These are phyloP conservation scores for Xylaria nigripes DNA, from an alignment of 495 filamentous ascomycete species.

Conservation along the genomic window DNA sequence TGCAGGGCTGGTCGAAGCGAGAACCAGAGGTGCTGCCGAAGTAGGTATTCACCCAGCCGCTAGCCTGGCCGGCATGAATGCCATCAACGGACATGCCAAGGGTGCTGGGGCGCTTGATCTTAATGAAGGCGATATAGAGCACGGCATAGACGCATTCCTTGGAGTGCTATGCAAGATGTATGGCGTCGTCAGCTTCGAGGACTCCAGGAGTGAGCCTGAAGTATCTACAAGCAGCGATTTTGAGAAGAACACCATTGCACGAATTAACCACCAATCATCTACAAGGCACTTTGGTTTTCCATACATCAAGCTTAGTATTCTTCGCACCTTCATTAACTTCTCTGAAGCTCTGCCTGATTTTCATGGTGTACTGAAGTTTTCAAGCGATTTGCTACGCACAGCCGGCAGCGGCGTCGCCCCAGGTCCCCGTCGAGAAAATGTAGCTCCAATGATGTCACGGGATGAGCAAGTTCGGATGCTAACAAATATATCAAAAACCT, in stretches of 20 bases:
- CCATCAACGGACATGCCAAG: constrained; percentile 34
- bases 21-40: constrained; percentile 87
- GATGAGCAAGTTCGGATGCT: constrained; percentile 80
- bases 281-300: constrained; percentile 55
- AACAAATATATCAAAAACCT: constrained; percentile 76
- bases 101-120: constrained; percentile 62
- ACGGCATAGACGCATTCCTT: constrained; percentile 52
- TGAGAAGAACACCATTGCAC: constrained; percentile 42
- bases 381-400: constrained; percentile 70
- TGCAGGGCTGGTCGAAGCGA: constrained; percentile 79
- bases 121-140: constrained; percentile 66
- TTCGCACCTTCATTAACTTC: constrained; percentile 77
- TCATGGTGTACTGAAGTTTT: constrained; percentile 76
- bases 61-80: constrained; percentile 57
- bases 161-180: constrained; percentile 41
- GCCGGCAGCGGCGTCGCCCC: constrained; percentile 72
- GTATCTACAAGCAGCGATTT: constrained; percentile 28
- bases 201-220: constrained; percentile 9
- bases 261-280: constrained; percentile 44
- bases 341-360: constrained; percentile 93
- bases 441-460: constrained; percentile 54
- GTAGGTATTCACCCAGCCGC: constrained; percentile 92
- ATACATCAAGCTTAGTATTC: constrained; percentile 72
- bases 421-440: constrained; percentile 51
- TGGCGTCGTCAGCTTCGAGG: constrained; percentile 37